Base-by-base conservation (phyloP, 129 eudicot species). In the Calendula officinalis region DNA sequence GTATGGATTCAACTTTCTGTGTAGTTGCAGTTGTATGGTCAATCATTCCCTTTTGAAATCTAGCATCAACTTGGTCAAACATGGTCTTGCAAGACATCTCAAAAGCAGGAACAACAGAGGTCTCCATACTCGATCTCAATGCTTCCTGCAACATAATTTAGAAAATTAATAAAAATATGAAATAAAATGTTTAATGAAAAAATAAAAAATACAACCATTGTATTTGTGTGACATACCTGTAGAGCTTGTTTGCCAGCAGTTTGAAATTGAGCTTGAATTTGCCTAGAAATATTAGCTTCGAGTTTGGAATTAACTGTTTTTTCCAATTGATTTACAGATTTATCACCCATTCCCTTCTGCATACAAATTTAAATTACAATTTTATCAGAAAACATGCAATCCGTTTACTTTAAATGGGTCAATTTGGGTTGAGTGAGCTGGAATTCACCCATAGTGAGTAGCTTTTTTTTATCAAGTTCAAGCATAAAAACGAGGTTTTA, bases 231-330 rank as follows among this genome's bases (percentile, higher is more conserved):
- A 49, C 56, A 68, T 72, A 91, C 97, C 95, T 91, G 97, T 64
- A 91, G 87, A 62, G 91, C 89, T 78, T 91, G 97, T 72, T 84
- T 91, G 72, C 92, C 97, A 63, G 97, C 84, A 38, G 95, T 87
- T 73, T 91, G 95, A 65, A 91, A 91, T 63, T 91, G 97, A 11
- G 79, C 75, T 78, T 84, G 94, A 60, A 91, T 84, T 64, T 86
- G 97, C 72, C 95, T 82, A 12, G 94, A 85, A 73, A 91, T 83
- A 17, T 78, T 80, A 59, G 95, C 83, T 77, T 91, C 97, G 56
- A 91, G 85, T 69, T 81, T 91, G 14, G 90, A 82, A 69, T 71
- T 86, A 37, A 91, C 86, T 3, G 97, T 83, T 68, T 83, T 91
- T 48, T 91, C 97, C 60, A 91, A 72, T 69, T 84, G 97, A 71